A percentile compares a stretch with the other conserved stretches of the same genome.
Conservation (phyloP, 768 basidiomycete genomes). For the Auricularia heimuer region DNA sequence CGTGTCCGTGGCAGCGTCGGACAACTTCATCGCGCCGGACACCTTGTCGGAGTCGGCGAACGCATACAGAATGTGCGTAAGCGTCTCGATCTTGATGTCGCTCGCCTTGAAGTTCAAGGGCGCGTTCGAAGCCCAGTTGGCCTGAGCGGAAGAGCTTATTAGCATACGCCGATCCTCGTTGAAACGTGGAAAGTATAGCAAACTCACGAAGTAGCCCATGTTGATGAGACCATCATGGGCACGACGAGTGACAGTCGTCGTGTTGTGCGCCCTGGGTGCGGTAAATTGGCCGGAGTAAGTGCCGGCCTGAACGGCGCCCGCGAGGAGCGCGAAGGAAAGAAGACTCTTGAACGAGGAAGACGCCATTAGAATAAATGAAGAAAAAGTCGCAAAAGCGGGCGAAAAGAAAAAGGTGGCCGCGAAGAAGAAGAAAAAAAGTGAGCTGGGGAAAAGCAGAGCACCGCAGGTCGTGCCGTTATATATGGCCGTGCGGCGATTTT, state of each 20-base stretch:
- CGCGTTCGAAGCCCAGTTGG: background rate
- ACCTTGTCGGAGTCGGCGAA: conserved; percentile 28
- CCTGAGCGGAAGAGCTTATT: background rate
- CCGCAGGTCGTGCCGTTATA: background rate
- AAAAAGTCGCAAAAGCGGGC: background rate
- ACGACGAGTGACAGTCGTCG: background rate
- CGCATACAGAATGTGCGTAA: conserved; percentile 27
- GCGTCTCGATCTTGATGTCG: conserved; percentile 13
- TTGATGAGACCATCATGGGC: background rate
- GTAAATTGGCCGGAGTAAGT: background rate
- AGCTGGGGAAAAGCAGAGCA: background rate
- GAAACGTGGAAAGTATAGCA: background rate
- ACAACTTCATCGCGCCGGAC: conserved; percentile 23
- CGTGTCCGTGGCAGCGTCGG: conserved; percentile 26
- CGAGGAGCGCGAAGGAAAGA: background rate
- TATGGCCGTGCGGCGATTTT: background rate
- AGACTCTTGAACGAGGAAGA: conserved; percentile 1
- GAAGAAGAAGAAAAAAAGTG: background rate
- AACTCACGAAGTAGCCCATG: background rate
- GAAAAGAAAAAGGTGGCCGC: background rate
- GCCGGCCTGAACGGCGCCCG: background rate
- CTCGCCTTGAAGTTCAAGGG: conserved; percentile 5
- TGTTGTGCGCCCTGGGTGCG: background rate
- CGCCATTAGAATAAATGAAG: background rate
- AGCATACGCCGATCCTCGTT: background rate